Evolutionary conservation across 2,329 filamentous ascomycete species (phyloP).

Genomic region (Fusarium sp.): DNA sequence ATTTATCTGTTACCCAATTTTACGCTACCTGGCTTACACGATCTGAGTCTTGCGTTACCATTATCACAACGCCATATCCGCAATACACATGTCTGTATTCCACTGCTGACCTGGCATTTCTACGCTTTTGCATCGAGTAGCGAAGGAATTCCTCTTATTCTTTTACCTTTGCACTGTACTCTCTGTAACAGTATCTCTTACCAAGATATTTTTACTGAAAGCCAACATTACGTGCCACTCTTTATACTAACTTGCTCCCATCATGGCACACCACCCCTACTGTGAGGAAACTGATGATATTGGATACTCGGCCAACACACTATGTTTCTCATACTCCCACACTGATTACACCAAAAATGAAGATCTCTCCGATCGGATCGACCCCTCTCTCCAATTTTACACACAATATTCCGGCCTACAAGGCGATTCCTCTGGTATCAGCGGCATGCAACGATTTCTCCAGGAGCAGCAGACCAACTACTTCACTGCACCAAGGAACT

Average conservation of each 20-base stretch:
- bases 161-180: background rate
- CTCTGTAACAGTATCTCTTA: background rate
- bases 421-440: background rate
- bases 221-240: background rate
- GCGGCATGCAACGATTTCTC: constrained; percentile 37
- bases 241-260: background rate
- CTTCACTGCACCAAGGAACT: constrained; percentile 2
- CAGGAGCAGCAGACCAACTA: constrained; percentile 23
- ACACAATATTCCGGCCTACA: constrained; percentile 4
- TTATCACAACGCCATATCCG: background rate
- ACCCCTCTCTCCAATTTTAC: constrained; percentile 27
- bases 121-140: background rate
- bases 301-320: background rate
- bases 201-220: background rate
- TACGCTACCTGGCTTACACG: constrained; percentile 31
- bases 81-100: constrained; percentile 3
- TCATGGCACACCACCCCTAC: constrained; percentile 16
- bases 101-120: background rate
- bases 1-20: background rate
- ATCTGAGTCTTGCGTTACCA: constrained; percentile 20
- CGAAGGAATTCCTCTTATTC: background rate
- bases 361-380: constrained; percentile 26
- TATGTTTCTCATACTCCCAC: background rate
- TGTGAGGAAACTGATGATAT: background rate
- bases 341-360: constrained; percentile 5